phyloP scores from a whole-genome alignment of 441 rosid species.

The Gossypium gossypioides region DNA sequence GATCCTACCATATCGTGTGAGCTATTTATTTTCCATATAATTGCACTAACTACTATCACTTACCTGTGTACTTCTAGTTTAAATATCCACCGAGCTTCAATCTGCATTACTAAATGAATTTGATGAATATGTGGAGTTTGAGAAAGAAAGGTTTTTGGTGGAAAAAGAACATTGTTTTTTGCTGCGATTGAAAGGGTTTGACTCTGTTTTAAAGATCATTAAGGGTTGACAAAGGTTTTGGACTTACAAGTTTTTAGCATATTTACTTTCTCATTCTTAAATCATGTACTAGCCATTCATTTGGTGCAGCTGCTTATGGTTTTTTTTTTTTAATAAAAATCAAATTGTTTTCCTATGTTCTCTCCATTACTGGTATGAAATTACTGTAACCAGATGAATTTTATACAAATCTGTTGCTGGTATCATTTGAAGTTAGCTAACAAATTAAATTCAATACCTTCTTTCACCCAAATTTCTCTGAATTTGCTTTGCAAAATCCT shows the following conservation, averaged over 20 bases:
- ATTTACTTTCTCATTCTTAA: not conserved
- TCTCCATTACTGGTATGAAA: not conserved
- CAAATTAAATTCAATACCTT: not conserved
- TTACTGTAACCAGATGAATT: not conserved
- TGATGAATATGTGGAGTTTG: not conserved
- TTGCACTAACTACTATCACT: not conserved
- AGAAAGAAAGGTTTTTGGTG: not conserved
- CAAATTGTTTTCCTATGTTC: not conserved
- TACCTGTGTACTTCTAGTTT: not conserved
- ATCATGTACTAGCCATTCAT: not conserved
- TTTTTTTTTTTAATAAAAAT: not conserved
- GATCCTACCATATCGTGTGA: constrained; percentile 62
- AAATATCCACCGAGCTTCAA: not conserved
- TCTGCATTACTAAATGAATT: not conserved
- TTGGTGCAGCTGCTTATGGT: not conserved
- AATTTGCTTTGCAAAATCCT: not conserved
- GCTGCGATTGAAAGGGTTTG: not conserved
- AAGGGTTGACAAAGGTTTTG: not conserved
- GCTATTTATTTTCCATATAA: constrained; percentile 18
- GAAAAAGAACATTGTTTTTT: not conserved
- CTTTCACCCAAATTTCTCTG: not conserved
- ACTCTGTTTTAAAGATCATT: not conserved
- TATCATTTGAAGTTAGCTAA: not conserved
- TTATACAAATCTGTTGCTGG: not conserved
- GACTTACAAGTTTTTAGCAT: not conserved